These are phyloP conservation scores for Magnaporthiopsis incrustans DNA, from an alignment of 2,329 filamentous ascomycete genomes.

Conservation along the genomic window DNA sequence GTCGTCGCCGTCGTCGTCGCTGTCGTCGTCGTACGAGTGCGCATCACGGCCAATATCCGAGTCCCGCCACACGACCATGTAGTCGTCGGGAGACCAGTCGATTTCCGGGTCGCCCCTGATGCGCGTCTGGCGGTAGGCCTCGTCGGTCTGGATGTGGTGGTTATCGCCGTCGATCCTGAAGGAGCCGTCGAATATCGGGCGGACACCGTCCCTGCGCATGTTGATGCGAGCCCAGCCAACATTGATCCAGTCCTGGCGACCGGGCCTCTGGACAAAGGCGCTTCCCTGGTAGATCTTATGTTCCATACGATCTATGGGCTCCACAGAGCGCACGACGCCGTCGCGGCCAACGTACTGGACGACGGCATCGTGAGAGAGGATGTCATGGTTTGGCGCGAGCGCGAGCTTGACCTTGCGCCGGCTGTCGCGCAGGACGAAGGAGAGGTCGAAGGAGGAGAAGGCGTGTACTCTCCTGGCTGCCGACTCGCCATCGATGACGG, in stretches of 20 bases:
- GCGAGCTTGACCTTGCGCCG: conserved; percentile 66
- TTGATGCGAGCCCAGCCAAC: conserved; percentile 83
- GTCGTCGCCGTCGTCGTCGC: conserved; percentile 7
- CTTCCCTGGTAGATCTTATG: conserved; percentile 82
- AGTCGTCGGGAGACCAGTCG: conserved; percentile 50
- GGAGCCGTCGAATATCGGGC: conserved; percentile 82
- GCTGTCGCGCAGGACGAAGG: conserved; percentile 63
- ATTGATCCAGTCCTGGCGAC: conserved; percentile 60
- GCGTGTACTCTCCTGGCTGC: conserved; percentile 72
- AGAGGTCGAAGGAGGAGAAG: conserved; percentile 75
- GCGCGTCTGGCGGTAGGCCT: conserved; percentile 65
- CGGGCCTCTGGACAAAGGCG: conserved; percentile 58
- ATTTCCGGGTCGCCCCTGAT: conserved; percentile 63
- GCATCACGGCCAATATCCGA: conserved; percentile 59
- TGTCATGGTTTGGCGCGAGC: conserved; percentile 85
- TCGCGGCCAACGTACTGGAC: conserved; percentile 66
- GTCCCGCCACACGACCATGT: conserved; percentile 87
- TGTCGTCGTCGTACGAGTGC: not conserved
- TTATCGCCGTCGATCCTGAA: conserved; percentile 76
- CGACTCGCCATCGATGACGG: conserved; percentile 71
- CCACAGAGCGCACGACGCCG: conserved; percentile 58
- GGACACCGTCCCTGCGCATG: conserved; percentile 64
- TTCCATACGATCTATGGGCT: conserved; percentile 61
- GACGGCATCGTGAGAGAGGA: conserved; percentile 67
- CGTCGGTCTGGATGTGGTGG: conserved; percentile 75